phyloP scores from a whole-genome alignment of 352 stramenopile species.

The Pythium biforme region DNA sequence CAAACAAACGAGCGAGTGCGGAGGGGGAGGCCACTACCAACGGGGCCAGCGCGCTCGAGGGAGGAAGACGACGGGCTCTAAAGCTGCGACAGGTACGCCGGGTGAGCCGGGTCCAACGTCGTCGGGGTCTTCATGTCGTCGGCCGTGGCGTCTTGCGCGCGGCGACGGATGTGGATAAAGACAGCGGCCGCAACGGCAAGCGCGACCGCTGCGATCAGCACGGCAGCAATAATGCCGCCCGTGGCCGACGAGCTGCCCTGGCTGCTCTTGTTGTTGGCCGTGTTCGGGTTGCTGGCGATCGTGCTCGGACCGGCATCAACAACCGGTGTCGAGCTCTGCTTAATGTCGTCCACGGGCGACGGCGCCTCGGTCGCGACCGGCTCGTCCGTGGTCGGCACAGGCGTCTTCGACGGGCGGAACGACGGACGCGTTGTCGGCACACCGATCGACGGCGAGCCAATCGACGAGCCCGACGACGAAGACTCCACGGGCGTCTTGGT shows the following conservation, averaged over 20 bases:
- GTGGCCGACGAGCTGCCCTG: neutral
- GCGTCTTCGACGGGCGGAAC: slow-evolving; percentile 4
- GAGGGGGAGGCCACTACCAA: neutral
- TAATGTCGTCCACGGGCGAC: neutral
- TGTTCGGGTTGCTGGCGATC: slow-evolving; percentile 1
- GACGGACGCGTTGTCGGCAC: slow-evolving; percentile 1
- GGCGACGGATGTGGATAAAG: slow-evolving; percentile 11
- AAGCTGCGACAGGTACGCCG: slow-evolving; percentile 18
- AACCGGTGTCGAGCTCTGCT: neutral
- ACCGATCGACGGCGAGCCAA: neutral
- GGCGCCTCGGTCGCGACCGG: neutral
- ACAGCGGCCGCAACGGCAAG: slow-evolving; percentile 7
- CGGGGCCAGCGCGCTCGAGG: neutral
- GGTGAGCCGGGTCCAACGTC: slow-evolving; percentile 11
- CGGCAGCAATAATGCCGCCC: slow-evolving; percentile 14
- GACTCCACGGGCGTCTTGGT: neutral
- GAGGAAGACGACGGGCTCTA: neutral
- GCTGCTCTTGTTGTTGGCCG: slow-evolving; percentile 13
- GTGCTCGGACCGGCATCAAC: slow-evolving; percentile 10
- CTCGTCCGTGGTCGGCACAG: neutral
- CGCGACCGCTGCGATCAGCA: slow-evolving; percentile 6
- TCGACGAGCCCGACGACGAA: slow-evolving; percentile 10
- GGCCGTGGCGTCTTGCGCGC: slow-evolving; percentile 3
- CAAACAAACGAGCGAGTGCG: neutral
- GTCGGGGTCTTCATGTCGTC: slow-evolving; percentile 18